Evolutionary conservation across 345 rosid genomes (phyloP).

Genomic region (Rhodomyrtus tomentosa): DNA sequence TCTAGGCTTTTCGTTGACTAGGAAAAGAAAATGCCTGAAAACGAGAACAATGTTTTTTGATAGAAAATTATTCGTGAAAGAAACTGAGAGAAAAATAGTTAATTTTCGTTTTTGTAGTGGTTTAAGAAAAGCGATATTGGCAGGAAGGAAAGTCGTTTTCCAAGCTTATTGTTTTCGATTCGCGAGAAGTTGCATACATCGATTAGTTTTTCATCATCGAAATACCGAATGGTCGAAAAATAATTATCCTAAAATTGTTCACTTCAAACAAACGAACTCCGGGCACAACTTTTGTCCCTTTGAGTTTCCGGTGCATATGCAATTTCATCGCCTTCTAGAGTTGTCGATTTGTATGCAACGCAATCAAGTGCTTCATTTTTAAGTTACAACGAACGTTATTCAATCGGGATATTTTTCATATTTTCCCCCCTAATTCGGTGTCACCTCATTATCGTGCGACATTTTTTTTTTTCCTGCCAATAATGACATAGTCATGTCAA

Average conservation of each 20-base stretch:
- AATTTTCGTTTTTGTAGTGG: background rate
- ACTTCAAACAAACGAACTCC: background rate
- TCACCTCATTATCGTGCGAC: no score
- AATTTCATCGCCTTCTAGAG: no score
- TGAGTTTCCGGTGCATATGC: background rate
- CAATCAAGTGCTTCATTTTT: background rate
- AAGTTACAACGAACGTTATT: background rate
- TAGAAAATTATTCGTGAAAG: background rate
- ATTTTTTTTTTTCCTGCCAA: no score
- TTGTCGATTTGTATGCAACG: background rate
- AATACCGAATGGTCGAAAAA: background rate
- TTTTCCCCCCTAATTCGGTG: background rate
- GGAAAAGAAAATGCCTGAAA: background rate
- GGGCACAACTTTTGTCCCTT: background rate
- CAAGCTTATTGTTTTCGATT: background rate
- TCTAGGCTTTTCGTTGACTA: background rate
- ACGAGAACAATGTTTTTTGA: no score
- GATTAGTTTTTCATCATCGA: background rate
- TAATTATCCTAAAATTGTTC: accelerated
- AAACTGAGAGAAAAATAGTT: background rate
- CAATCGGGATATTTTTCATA: no score
- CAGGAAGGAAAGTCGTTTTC: accelerated
- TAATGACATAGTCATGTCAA: no score
- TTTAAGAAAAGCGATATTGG: background rate
- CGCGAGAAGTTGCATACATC: background rate